Conservation (phyloP, 805 yeast genomes). For the Barnettozyma sp. region DNA sequence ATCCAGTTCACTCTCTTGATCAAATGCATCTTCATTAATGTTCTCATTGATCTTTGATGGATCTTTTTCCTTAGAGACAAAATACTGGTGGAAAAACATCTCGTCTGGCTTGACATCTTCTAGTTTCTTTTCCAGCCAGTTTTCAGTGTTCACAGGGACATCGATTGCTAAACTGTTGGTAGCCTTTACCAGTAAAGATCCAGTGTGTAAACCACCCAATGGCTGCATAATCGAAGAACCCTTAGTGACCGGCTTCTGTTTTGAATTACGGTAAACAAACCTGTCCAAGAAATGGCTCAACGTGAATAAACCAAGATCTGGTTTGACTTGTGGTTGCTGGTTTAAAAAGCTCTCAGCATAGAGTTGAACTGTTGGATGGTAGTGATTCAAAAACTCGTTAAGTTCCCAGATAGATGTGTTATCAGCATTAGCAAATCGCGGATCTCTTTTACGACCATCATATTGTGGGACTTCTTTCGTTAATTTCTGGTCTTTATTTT, state of each 20-base stretch:
- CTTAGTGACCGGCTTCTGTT: slow-evolving; percentile 62
- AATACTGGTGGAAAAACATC: slow-evolving; percentile 80
- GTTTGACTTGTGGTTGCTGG: slow-evolving; percentile 47
- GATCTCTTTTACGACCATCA: slow-evolving; percentile 88
- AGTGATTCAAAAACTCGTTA: slow-evolving; percentile 64
- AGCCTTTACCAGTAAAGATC: slow-evolving; percentile 60
- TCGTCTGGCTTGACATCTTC: slow-evolving; percentile 80
- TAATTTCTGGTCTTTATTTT: slow-evolving; percentile 24
- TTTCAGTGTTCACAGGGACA: slow-evolving; percentile 76
- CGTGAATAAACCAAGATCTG: slow-evolving; percentile 86
- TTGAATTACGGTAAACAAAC: slow-evolving; percentile 91
- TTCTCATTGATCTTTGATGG: slow-evolving; percentile 27
- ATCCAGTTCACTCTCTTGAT: slow-evolving; percentile 39
- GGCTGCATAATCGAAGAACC: slow-evolving; percentile 98
- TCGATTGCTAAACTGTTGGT: slow-evolving; percentile 37
- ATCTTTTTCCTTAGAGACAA: slow-evolving; percentile 48
- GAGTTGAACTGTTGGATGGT: slow-evolving; percentile 84
- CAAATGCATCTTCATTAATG: slow-evolving; percentile 32
- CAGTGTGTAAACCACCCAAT: slow-evolving; percentile 76
- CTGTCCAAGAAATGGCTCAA: slow-evolving; percentile 88
- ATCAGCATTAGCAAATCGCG: slow-evolving; percentile 82
- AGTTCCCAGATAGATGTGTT: slow-evolving; percentile 85
- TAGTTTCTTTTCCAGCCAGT: slow-evolving; percentile 67
- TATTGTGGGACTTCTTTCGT: slow-evolving; percentile 32
- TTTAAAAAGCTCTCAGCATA: slow-evolving; percentile 65